These are phyloP conservation scores for Pulveroboletus sp. DNA, from an alignment of 1,284 basidiomycete genomes.

Conservation along the genomic window DNA sequence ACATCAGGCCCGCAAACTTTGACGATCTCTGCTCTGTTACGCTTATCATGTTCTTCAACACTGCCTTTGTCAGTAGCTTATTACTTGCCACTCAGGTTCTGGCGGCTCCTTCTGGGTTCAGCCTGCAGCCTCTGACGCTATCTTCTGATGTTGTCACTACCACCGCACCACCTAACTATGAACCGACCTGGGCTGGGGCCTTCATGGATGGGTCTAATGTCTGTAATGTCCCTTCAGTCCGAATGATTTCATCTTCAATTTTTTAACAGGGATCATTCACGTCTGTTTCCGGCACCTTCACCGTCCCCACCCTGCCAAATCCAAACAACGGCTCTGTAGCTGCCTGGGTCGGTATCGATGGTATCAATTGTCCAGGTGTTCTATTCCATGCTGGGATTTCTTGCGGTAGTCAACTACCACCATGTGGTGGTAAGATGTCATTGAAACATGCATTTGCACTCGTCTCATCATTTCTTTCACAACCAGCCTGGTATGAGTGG, in stretches of 20 bases:
- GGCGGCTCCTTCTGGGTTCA: no score
- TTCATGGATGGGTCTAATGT: background rate
- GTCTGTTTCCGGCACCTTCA: background rate
- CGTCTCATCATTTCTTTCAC: background rate
- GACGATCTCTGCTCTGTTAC: no score
- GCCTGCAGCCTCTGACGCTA: no score
- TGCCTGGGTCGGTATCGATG: background rate
- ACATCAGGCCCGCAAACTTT: no score
- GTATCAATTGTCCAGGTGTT: background rate
- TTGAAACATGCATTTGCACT: background rate
- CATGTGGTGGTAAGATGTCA: background rate
- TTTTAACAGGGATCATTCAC: background rate
- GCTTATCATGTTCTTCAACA: no score
- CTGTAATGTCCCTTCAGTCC: background rate
- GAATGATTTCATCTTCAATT: background rate
- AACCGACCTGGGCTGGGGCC: background rate
- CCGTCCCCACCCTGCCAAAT: no score
- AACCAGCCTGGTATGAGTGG: no score
- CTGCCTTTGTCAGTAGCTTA: no score
- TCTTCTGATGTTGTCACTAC: no score
- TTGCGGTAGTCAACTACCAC: no score
- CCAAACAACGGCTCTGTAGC: background rate
- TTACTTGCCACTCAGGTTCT: no score
- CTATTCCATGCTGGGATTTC: background rate
- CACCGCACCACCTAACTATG: no score